Conservation (phyloP, 306 rosid species). For the Bauhinia variegata region DNA sequence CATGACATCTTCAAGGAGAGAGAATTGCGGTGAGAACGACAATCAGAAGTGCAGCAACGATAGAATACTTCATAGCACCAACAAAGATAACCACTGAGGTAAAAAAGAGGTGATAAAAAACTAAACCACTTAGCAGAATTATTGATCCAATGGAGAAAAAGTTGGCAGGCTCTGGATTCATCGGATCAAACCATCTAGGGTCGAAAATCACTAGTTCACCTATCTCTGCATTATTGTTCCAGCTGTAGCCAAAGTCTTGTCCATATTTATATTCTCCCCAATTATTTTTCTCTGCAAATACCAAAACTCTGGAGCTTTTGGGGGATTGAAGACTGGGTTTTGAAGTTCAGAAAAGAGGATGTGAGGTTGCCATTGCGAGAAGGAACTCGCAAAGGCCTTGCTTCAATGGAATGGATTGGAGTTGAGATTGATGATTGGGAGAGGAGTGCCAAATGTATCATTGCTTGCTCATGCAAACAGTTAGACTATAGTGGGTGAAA, state of each 20-base stretch:
- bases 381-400: too few species aligned
- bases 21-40: slow-evolving; percentile 75
- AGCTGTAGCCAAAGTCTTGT: slow-evolving; percentile 37
- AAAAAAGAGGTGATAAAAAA: slow-evolving; percentile 67
- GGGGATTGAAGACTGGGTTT: slow-evolving; percentile 21
- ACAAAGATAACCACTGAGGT: slow-evolving; percentile 71
- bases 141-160: slow-evolving; percentile 74
- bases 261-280: slow-evolving; percentile 36
- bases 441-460: slow-evolving; percentile 15
- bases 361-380: not conserved
- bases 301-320: slow-evolving; percentile 32
- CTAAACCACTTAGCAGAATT: slow-evolving; percentile 80
- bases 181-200: slow-evolving; percentile 59
- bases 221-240: slow-evolving; percentile 38
- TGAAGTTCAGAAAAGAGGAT: slow-evolving; percentile 10
- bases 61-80: slow-evolving; percentile 86
- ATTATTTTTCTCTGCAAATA: slow-evolving; percentile 45
- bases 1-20: not conserved
- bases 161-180: slow-evolving; percentile 79
- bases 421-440: slow-evolving; percentile 23
- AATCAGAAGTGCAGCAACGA: slow-evolving; percentile 75
- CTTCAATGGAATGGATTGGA: not conserved
- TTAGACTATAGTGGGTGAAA: too few species aligned
- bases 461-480: not conserved
- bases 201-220: slow-evolving; percentile 50